These are phyloP conservation scores for Neobulgaria alba DNA, from an alignment of 2,329 filamentous ascomycete species.

Conservation along the genomic window DNA sequence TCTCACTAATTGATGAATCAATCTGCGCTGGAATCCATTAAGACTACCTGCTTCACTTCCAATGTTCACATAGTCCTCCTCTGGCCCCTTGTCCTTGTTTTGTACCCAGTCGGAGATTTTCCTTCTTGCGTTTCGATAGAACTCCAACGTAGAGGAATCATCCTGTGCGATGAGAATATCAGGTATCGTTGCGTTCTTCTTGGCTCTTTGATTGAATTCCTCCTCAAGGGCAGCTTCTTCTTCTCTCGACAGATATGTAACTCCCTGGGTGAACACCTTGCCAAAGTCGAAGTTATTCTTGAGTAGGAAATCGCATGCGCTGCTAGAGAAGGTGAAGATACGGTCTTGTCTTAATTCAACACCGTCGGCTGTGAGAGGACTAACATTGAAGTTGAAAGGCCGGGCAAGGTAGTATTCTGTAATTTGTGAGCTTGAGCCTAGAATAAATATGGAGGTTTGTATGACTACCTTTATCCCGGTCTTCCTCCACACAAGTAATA, in stretches of 20 bases:
- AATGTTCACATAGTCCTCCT: constrained; percentile 37
- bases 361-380: constrained; percentile 39
- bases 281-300: constrained; percentile 50
- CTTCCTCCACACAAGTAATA: constrained; percentile 55
- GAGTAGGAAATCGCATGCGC: constrained; percentile 52
- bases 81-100: constrained; percentile 10
- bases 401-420: constrained; percentile 45
- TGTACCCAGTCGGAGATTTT: constrained; percentile 22
- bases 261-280: constrained; percentile 44
- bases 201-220: constrained; percentile 24
- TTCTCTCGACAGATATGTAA: constrained; percentile 52
- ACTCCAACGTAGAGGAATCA: constrained; percentile 19
- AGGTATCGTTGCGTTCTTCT: constrained; percentile 20
- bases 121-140: constrained; percentile 19
- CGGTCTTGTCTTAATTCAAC: constrained; percentile 48
- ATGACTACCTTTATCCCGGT: constrained; percentile 37
- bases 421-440: constrained; percentile 2
- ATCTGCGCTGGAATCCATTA: constrained; percentile 52
- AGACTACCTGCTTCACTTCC: constrained; percentile 33
- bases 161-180: constrained; percentile 18
- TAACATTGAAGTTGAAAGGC: constrained; percentile 58
- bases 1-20: constrained; percentile 58
- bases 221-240: constrained; percentile 42
- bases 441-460: background rate
- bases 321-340: constrained; percentile 37